Evolutionary conservation across 805 yeast species (phyloP).

Genomic region (Zygoascus flipseniorum): DNA sequence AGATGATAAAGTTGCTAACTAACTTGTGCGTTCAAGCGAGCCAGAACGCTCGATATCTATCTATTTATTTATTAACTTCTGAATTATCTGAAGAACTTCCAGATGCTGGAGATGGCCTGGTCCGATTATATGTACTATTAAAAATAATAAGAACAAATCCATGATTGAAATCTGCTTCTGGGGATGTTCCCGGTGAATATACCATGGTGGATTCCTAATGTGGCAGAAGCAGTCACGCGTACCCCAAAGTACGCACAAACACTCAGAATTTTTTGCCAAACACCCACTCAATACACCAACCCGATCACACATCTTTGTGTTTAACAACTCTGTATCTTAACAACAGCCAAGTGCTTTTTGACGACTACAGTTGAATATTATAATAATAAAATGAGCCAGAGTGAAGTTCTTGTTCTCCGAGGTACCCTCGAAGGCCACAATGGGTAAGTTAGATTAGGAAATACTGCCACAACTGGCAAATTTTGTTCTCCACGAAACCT

Average conservation of each 20-base stretch:
- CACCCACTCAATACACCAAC: neutral
- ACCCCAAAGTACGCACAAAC: neutral
- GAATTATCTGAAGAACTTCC: no score
- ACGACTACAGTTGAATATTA: neutral
- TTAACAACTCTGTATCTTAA: neutral
- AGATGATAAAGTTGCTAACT: neutral
- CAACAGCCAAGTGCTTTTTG: neutral
- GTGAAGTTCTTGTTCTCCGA: slow-evolving; percentile 97
- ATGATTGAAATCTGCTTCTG: no score
- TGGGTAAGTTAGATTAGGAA: slow-evolving; percentile 24
- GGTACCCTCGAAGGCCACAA: slow-evolving; percentile 96
- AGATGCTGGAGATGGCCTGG: no score
- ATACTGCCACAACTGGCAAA: neutral
- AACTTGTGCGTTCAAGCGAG: no score
- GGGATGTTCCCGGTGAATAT: no score
- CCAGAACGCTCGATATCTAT: no score
- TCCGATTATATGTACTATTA: no score
- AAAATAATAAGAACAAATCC: no score
- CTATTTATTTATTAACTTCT: no score
- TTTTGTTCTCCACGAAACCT: neutral
- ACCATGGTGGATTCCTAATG: no score
- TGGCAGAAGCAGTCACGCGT: neutral
- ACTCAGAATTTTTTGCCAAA: neutral
- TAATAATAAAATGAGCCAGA: slow-evolving; percentile 23
- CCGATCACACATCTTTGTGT: neutral